Evolutionary conservation across 345 rosid species (phyloP).

Genomic region (Camelina laxa): DNA sequence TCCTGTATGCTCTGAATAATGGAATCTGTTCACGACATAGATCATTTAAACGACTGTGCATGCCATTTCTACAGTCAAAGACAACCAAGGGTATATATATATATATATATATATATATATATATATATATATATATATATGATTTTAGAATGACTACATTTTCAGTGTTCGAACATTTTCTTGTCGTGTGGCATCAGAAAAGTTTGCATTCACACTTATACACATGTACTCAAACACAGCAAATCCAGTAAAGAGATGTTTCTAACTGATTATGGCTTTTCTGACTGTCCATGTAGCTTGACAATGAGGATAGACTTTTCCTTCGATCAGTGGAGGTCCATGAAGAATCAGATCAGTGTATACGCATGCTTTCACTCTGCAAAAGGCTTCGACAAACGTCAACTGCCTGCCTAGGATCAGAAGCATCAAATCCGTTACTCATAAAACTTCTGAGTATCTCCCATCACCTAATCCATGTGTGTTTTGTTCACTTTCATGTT

Average conservation of each 20-base stretch:
- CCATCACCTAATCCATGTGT: conserved; percentile 69
- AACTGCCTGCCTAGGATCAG: conserved; percentile 60
- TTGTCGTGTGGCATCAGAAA: conserved; percentile 76
- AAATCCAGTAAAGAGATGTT: background rate
- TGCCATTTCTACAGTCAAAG: conserved; percentile 8
- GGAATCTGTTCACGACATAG: conserved; percentile 2
- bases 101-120: too few relatives aligned
- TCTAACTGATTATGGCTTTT: conserved; percentile 10
- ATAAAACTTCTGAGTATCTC: conserved; percentile 64
- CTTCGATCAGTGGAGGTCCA: conserved; percentile 81
- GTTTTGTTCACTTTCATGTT: background rate
- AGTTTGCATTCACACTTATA: background rate
- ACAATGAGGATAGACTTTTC: conserved; percentile 74
- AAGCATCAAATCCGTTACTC: conserved; percentile 51
- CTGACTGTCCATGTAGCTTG: conserved; percentile 61
- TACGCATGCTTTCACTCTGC: conserved; percentile 87
- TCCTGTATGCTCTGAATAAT: conserved; percentile 8
- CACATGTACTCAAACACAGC: conserved; percentile 19
- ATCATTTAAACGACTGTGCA: conserved; percentile 10
- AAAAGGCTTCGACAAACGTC: conserved; percentile 89
- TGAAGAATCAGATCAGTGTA: conserved; percentile 79
- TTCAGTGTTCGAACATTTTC: conserved; percentile 83
- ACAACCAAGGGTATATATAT: conserved; percentile 9
- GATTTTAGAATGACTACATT: conserved; percentile 18
- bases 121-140: too few relatives aligned